Percentiles rank a stretch among this genome's conserved stretches.
phyloP scores from a whole-genome alignment of 495 filamentous ascomycete genomes.

The Hypomontagnella submonticulosa region DNA sequence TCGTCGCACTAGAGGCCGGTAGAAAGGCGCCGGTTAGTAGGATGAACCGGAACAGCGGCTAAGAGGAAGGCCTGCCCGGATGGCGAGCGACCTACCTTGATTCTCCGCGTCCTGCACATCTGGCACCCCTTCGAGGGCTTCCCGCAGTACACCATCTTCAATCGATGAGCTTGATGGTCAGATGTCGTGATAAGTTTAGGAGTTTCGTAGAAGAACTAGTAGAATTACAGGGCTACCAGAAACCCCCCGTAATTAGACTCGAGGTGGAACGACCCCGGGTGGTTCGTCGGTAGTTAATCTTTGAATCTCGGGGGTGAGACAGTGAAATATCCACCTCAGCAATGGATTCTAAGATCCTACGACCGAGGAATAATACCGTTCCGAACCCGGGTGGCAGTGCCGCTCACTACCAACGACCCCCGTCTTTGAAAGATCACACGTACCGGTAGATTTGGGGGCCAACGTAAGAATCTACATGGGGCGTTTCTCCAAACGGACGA shows the following conservation, averaged over 20 bases:
- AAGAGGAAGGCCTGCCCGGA: background rate
- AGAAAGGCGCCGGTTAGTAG: slow-evolving; percentile 27
- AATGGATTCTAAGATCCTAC: too few species aligned
- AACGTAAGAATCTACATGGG: too few species aligned
- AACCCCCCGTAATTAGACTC: background rate
- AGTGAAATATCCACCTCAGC: too few species aligned
- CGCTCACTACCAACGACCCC: too few species aligned
- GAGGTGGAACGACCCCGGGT: background rate
- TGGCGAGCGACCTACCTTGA: slow-evolving; percentile 67
- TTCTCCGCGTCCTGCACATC: slow-evolving; percentile 75
- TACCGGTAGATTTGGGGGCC: too few species aligned
- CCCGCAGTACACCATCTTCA: slow-evolving; percentile 76
- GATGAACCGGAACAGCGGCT: too few species aligned
- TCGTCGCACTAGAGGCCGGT: slow-evolving; percentile 69
- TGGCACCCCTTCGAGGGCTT: slow-evolving; percentile 79
- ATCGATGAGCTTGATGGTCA: background rate
- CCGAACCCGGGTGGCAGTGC: too few species aligned
- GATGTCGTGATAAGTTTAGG: too few species aligned
- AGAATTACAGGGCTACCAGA: background rate
- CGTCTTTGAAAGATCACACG: too few species aligned
- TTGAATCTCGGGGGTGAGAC: background rate
- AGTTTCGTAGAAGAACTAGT: background rate
- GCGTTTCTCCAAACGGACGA: too few species aligned
- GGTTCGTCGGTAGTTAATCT: background rate
- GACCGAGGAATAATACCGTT: too few species aligned